Base-by-base conservation (phyloP, 2,329 filamentous ascomycete genomes). In the Talaromyces piceae region DNA sequence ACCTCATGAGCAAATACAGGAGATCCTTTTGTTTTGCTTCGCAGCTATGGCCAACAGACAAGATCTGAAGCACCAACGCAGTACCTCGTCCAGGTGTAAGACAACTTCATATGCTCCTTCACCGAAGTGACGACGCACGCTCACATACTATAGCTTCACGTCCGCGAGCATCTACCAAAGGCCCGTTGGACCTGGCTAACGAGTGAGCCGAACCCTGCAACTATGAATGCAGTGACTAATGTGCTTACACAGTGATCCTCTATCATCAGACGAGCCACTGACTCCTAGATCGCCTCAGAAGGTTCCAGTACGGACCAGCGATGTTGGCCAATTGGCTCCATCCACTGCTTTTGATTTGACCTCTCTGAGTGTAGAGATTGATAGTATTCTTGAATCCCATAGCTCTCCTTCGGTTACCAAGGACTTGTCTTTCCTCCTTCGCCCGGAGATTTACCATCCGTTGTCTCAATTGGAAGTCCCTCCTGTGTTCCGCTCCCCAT, bases 371-470 rank as follows among this genome's bases (percentile, higher is more conserved):
- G 26, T 49, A 9, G 41, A 56, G 23, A 37, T 56, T 22, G 54
- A 53, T 45, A 54, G 45, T 25, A 55, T 65, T 22, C 55, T 69
- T 25, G 59, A 60, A 51, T 55, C 64, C 59, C 59, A 61, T 50
- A 59, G 67, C 16, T 56, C 68, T 46, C 54, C 66, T 41, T 66
- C 72, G 9, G 66, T 74, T n/a, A 67, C 73, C 30, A 86, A 87
- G 61, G 86, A 95, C 71, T 87, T 95, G 58, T 82, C 84, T 16
- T 91, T 86, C 66, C 82, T 96, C 43, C 79, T 93, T 9, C 81
- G 84, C 18, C 84, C 88, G 3, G 82, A 88, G 57, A 85, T 91
- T 51, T 96, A 91, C 73, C 91, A 95, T 64, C 82, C 86, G 1
- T 75, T 96, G 22, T 83, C 86, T 1, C 79, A 78, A 13, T 76